Evolutionary conservation across 768 basidiomycete genomes (phyloP).

Genomic region (Exidia glandulosa): DNA sequence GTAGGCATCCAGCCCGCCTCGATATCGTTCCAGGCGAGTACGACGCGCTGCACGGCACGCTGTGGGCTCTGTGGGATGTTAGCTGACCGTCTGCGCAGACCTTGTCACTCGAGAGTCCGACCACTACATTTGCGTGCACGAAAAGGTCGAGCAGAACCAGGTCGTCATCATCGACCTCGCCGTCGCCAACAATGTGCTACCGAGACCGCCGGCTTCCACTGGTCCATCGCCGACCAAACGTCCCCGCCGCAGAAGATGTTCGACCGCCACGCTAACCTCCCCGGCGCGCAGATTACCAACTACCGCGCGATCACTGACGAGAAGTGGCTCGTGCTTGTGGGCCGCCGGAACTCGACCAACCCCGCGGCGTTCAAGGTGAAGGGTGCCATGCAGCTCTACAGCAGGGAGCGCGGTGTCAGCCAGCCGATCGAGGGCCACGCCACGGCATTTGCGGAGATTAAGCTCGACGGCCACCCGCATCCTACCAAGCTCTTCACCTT

Average conservation of each 20-base stretch:
- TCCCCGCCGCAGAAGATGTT: slow-evolving; percentile 87
- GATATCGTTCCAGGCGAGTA: slow-evolving; percentile 95
- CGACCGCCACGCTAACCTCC: slow-evolving; percentile 90
- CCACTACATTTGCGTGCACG: slow-evolving; percentile 95
- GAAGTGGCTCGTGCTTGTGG: slow-evolving; percentile 94
- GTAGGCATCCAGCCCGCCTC: slow-evolving; percentile 92
- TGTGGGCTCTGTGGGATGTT: slow-evolving; percentile 15
- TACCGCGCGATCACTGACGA: slow-evolving; percentile 88
- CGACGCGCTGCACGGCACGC: slow-evolving; percentile 12
- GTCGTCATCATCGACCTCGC: slow-evolving; percentile 98
- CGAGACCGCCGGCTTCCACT: slow-evolving; percentile 85
- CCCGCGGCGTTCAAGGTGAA: slow-evolving; percentile 98
- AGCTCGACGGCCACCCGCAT: slow-evolving; percentile 77
- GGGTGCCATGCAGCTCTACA: slow-evolving; percentile 96
- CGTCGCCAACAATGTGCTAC: slow-evolving; percentile 98
- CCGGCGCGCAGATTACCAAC: slow-evolving; percentile 96
- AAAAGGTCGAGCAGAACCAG: slow-evolving; percentile 93
- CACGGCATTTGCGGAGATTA: slow-evolving; percentile 87
- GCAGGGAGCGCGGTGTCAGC: slow-evolving; percentile 81
- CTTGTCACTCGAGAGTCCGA: slow-evolving; percentile 93
- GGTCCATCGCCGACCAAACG: slow-evolving; percentile 66
- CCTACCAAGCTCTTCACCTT: slow-evolving; percentile 90
- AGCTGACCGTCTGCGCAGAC: slow-evolving; percentile 37
- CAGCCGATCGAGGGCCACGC: slow-evolving; percentile 99
- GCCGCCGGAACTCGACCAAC: slow-evolving; percentile 85